phyloP scores from a whole-genome alignment of 2,329 filamentous ascomycete genomes.

The Lojkania enalia region DNA sequence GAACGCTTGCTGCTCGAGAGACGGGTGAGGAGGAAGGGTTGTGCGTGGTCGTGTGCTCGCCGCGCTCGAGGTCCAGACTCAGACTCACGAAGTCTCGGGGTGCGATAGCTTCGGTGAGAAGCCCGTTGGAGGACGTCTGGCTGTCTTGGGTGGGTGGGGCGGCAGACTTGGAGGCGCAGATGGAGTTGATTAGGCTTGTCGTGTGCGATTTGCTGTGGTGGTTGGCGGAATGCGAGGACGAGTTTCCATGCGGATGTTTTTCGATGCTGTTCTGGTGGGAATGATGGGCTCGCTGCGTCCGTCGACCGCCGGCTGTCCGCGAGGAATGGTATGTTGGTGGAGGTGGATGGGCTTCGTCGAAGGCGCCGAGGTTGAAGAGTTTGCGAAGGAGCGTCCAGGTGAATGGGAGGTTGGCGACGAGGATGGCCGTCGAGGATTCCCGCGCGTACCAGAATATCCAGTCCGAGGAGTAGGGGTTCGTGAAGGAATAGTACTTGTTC shows the following conservation, averaged over 20 bases:
- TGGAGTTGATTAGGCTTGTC: constrained; percentile 13
- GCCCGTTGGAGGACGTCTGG: constrained; percentile 15
- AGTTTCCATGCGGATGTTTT: constrained; percentile 12
- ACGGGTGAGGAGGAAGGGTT: constrained; percentile 5
- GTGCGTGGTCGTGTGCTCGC: constrained; percentile 2
- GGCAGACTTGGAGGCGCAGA: constrained; percentile 13
- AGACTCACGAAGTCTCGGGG: constrained; percentile 21
- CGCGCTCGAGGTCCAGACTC: constrained; percentile 17
- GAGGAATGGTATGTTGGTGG: constrained; percentile 36
- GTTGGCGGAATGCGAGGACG: too few species aligned
- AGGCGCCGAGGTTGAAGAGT: constrained; percentile 48
- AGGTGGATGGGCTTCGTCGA: constrained; percentile 33
- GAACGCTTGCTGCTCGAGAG: not conserved
- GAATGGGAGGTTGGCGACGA: constrained; percentile 57
- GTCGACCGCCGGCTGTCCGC: constrained; percentile 29
- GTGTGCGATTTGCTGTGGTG: constrained; percentile 6
- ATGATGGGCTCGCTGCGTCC: constrained; percentile 21
- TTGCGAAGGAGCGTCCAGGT: constrained; percentile 57
- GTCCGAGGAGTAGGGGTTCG: constrained; percentile 23
- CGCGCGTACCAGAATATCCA: constrained; percentile 42
- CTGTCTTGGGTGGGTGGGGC: constrained; percentile 8
- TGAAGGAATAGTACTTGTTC: constrained; percentile 51
- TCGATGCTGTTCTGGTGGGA: constrained; percentile 10
- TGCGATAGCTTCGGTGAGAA: constrained; percentile 13
- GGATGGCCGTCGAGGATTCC: constrained; percentile 33